Evolutionary conservation across 129 eudicot genomes (phyloP), one percentile per base, ranked within the genome.

Genomic region (Arctium lappa): DNA sequence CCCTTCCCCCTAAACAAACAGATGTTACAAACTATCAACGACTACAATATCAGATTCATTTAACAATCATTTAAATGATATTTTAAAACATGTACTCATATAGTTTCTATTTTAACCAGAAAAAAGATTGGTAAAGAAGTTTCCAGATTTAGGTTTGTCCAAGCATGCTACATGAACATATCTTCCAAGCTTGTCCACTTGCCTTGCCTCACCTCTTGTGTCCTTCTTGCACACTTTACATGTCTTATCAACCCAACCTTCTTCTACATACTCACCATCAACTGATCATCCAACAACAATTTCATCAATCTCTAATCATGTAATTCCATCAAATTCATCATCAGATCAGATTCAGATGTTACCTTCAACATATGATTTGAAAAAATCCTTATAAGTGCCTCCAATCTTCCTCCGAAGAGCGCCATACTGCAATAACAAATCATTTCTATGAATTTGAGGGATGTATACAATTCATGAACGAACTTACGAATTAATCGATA

Each of bases 321-420:
- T 60, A 46, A 71, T 10, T 13, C 6, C 18, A 73, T 15, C 44
- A 73, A 37, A 36, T 34, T 29, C 18, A 73, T 16, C 33, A 3
- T 6, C 56, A 46, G 16, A 38, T 34, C 46, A 73, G 30, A 34
- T 39, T n/a, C 44, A 75, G 60, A 31, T 46, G 77, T 83, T 92
- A 95, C 99, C 99, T 73, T 95, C 99, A 42, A 95, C 89, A 39
- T 95, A 95, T 15, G 99, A 95, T 75, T 95, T 95, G 97, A 95
- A 95, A 90, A 95, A 95, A 82, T 95, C 99, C 81, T 95, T 93
- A 86, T 95, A 95, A 3, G 99, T 95, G 42, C 99, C 99, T 69
- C 99, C 99, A 75, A 95, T 95, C 85, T 95, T 95, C 87, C 99
- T 95, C 88, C 99, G 79, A 40, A 95, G 98, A 86, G 99, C 99